Evolutionary conservation across 306 rosid genomes (phyloP).

Genomic region (Begonia loranthoides): DNA sequence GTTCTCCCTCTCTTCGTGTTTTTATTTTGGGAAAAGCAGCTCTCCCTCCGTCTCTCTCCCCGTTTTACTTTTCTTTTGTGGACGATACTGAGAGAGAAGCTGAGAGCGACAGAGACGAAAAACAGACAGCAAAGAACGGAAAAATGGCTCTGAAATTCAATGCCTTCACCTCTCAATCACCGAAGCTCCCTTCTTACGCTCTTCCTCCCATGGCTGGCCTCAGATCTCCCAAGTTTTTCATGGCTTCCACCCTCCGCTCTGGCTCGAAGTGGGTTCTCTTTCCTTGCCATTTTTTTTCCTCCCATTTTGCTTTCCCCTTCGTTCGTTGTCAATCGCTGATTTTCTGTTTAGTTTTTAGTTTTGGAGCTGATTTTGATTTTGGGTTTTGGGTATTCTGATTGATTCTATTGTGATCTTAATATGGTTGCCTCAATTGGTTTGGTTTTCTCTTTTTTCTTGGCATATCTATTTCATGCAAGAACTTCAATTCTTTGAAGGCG

Average conservation of each 20-base stretch:
- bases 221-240: conserved; percentile 64
- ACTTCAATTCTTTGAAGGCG: background rate
- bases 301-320: background rate
- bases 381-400: background rate
- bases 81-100: conserved; percentile 1
- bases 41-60: background rate
- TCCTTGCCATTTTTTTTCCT: conserved; percentile 1
- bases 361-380: background rate
- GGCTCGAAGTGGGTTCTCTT: conserved; percentile 41
- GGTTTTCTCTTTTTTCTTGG: background rate
- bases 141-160: conserved; percentile 43
- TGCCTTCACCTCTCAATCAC: conserved; percentile 25
- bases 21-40: background rate
- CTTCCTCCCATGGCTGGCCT: conserved; percentile 41
- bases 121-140: background rate
- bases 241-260: conserved; percentile 70
- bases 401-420: background rate
- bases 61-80: conserved; percentile 11
- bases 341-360: conserved; percentile 1
- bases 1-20: background rate
- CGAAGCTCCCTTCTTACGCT: conserved; percentile 26
- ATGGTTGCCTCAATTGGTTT: background rate
- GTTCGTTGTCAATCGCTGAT: background rate
- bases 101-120: background rate
- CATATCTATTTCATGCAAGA: background rate